phyloP scores from a whole-genome alignment of 345 rosid genomes.

The Bretschneidera sinensis region DNA sequence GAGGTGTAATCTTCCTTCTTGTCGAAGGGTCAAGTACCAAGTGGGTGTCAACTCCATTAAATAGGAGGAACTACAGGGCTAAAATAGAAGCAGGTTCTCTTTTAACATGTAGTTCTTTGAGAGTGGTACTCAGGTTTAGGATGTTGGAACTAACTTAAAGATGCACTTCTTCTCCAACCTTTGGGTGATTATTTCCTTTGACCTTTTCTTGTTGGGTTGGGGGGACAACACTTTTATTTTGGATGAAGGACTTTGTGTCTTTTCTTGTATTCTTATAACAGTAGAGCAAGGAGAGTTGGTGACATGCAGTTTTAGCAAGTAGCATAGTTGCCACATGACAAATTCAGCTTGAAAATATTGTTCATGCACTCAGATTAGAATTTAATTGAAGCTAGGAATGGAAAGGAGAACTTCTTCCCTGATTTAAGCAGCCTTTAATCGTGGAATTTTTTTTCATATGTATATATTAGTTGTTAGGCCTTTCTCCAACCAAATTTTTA shows the following conservation, averaged over 20 bases:
- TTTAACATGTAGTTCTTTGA: neutral
- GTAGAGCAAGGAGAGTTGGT: neutral
- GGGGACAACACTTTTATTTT: neutral
- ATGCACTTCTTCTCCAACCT: neutral
- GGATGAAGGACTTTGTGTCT: no score
- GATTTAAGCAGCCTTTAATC: neutral
- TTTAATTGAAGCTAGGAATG: neutral
- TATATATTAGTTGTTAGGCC: no score
- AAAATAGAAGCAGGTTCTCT: neutral
- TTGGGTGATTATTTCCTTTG: neutral
- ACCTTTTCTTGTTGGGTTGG: neutral
- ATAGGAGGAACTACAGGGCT: neutral
- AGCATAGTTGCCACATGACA: neutral
- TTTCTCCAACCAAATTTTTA: no score
- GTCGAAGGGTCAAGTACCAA: no score
- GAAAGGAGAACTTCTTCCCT: neutral
- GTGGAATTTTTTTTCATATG: no score
- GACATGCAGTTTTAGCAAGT: neutral
- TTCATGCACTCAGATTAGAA: neutral
- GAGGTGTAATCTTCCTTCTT: no score
- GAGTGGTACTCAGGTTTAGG: neutral
- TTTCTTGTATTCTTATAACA: no score
- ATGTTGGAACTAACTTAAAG: neutral
- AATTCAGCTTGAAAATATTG: neutral
- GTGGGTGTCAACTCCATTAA: neutral